Evolutionary conservation across 345 rosid genomes (phyloP), one percentile per base, ranked within the genome.

Genomic region (Passiflora organensis): DNA sequence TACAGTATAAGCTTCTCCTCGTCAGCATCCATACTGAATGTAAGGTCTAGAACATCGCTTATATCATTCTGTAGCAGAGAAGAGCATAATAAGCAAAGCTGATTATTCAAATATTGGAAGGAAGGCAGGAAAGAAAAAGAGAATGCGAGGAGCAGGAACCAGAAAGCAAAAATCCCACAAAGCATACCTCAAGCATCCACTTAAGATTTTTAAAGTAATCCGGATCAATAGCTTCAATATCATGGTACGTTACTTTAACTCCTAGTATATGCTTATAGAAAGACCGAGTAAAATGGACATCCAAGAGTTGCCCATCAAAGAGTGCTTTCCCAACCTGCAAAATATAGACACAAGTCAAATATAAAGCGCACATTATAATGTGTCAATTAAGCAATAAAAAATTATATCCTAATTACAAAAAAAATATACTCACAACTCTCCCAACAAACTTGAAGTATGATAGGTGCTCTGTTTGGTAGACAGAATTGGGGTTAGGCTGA

Each of bases 401-500:
- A 28, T 11, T 14, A 34, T n/a, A 37, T 23, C 61, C 51, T 50
- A 39, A 14, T 6, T 60, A 34, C 34, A 16, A 52, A 44, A 54
- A 65, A 43, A 21, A 24, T 15, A 13, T 43, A 83, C 97, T 86
- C 63, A 91, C 99, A 63, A 93, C 96, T 70, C 96, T 84, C 24
- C 99, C 96, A 70, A 88, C 77, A 77, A 93, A 93, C 68, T 93
- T 93, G 83, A 93, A 93, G 79, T 88, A 93, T 16, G 99, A 93
- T 37, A 93, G 87, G 63, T 93, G 99, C 75, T 93, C 99, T 9
- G 96, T 93, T 68, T 93, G 99, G 78, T 75, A 88, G 64, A 74
- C 96, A 51, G 99, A 93, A 66, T 93, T 93, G 56, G 96, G 96
- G 63, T 93, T 93, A 34, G 99, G 99, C 74, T 93, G 99, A 78